Percentiles rank a stretch among this genome's conserved stretches.
Evolutionary conservation across 495 filamentous ascomycete genomes (phyloP).

Genomic region (Penicilliopsis zonata): DNA sequence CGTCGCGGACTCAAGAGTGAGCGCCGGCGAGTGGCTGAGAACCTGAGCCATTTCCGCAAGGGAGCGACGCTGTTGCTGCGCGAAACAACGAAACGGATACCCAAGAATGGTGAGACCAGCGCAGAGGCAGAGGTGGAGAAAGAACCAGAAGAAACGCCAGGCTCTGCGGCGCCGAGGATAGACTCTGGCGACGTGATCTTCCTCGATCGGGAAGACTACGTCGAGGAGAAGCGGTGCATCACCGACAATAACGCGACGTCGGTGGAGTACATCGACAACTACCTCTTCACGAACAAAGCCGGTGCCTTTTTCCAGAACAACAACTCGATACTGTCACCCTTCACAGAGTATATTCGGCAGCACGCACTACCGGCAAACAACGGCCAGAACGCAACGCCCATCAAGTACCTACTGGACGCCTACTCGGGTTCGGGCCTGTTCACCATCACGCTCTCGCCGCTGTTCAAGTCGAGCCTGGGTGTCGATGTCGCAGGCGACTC

Average conservation of each 20-base stretch:
- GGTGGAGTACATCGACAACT: slow-evolving; percentile 78
- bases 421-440: slow-evolving; percentile 97
- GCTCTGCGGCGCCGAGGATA: slow-evolving; percentile 6
- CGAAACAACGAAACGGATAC: slow-evolving; percentile 65
- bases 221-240: slow-evolving; percentile 73
- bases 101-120: slow-evolving; percentile 27
- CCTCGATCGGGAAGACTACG: slow-evolving; percentile 31
- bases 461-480: slow-evolving; percentile 60
- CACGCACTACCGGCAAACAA: slow-evolving; percentile 46
- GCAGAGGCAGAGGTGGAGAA: slow-evolving; percentile 5
- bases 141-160: slow-evolving; percentile 6
- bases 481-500: slow-evolving; percentile 61
- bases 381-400: slow-evolving; percentile 25
- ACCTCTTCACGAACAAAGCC: slow-evolving; percentile 78
- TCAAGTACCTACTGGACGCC: slow-evolving; percentile 86
- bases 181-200: slow-evolving; percentile 26
- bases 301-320: slow-evolving; percentile 99
- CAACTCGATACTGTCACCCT: slow-evolving; percentile 88
- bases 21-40: slow-evolving; percentile 53
- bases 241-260: slow-evolving; percentile 70
- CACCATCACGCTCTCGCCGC: slow-evolving; percentile 78
- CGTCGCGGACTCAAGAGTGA: slow-evolving; percentile 63
- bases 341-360: slow-evolving; percentile 83
- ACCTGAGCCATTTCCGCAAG: slow-evolving; percentile 58
- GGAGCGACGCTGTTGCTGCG: slow-evolving; percentile 85